A percentile compares a stretch with the other conserved stretches of the same genome.
Evolutionary conservation across 1,139 yeast genomes (phyloP).

Genomic region (Blastobotrys arbuscula): DNA sequence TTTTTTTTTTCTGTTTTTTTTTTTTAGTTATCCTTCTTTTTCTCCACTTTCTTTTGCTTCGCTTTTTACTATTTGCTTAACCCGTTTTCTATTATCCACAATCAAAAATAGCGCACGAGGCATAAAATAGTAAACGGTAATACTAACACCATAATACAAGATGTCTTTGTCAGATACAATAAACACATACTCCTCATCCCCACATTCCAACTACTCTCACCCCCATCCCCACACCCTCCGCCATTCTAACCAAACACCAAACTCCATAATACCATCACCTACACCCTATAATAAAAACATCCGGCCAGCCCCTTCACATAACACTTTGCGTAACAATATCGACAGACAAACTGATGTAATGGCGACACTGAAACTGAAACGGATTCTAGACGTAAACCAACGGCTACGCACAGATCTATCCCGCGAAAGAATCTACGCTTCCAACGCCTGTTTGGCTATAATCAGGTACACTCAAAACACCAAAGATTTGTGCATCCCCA

Average conservation of each 20-base stretch:
- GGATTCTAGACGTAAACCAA: conserved; percentile 56
- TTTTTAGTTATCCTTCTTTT: background rate
- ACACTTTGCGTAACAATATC: conserved; percentile 7
- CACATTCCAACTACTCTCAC: background rate
- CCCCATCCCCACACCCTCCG: background rate
- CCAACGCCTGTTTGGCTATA: conserved; percentile 51
- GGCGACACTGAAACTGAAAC: conserved; percentile 47
- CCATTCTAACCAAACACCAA: background rate
- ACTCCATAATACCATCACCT: background rate
- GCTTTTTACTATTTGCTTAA: background rate
- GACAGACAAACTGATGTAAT: conserved; percentile 24
- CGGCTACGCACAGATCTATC: conserved; percentile 50
- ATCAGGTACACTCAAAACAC: conserved; percentile 19
- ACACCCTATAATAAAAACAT: background rate
- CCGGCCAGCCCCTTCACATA: conserved; percentile 3
- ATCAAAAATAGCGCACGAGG: too few relatives aligned
- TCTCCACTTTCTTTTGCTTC: background rate
- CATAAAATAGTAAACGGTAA: too few relatives aligned
- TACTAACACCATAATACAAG: too few relatives aligned
- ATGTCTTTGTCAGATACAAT: background rate
- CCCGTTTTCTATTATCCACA: background rate
- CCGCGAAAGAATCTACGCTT: conserved; percentile 60
- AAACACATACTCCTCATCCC: background rate
- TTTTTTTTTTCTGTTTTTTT: background rate
- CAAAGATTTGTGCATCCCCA: conserved; percentile 20